A percentile compares a stretch with the other conserved stretches of the same genome.
Conservation (phyloP, 371 early-diverging fungal genomes). For the Edhazardia aedis region DNA sequence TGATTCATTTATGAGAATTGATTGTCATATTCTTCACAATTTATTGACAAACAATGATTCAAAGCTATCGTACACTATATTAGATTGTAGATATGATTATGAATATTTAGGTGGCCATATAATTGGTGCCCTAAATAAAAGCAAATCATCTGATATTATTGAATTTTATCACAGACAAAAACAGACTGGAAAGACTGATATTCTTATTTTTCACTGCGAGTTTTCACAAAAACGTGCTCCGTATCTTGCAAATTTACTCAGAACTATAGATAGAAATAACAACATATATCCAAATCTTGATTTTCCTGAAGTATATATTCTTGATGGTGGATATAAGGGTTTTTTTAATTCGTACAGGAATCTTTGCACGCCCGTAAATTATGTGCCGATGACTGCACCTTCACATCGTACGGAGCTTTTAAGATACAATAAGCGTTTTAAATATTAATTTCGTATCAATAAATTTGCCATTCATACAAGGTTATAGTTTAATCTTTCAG, state of each 20-base stretch:
- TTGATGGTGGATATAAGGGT: slow-evolving; percentile 60
- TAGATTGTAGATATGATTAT: slow-evolving; percentile 66
- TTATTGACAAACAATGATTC: slow-evolving; percentile 8
- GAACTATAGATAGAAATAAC: slow-evolving; percentile 55
- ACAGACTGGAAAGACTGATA: slow-evolving; percentile 24
- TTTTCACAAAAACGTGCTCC: slow-evolving; percentile 62
- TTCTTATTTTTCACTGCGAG: slow-evolving; percentile 69
- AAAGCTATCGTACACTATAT: slow-evolving; percentile 26
- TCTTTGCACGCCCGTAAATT: slow-evolving; percentile 31
- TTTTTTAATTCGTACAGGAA: slow-evolving; percentile 50
- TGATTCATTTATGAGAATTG: slow-evolving; percentile 34
- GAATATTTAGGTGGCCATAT: slow-evolving; percentile 71
- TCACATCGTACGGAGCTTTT: too few relatives aligned
- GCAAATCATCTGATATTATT: slow-evolving; percentile 47
- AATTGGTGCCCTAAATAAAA: slow-evolving; percentile 52
- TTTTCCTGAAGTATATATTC: slow-evolving; percentile 66
- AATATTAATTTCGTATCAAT: too few relatives aligned
- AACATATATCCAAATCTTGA: slow-evolving; percentile 57
- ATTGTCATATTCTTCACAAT: slow-evolving; percentile 12
- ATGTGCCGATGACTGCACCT: slow-evolving; percentile 37
- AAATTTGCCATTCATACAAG: too few relatives aligned
- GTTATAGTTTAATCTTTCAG: too few relatives aligned
- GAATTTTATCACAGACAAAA: slow-evolving; percentile 25
- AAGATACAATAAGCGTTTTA: too few relatives aligned
- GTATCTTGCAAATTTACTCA: slow-evolving; percentile 54